These are phyloP conservation scores for Nitzschia sp. DNA, from an alignment of 108 stramenopile species.

Conservation along the genomic window DNA sequence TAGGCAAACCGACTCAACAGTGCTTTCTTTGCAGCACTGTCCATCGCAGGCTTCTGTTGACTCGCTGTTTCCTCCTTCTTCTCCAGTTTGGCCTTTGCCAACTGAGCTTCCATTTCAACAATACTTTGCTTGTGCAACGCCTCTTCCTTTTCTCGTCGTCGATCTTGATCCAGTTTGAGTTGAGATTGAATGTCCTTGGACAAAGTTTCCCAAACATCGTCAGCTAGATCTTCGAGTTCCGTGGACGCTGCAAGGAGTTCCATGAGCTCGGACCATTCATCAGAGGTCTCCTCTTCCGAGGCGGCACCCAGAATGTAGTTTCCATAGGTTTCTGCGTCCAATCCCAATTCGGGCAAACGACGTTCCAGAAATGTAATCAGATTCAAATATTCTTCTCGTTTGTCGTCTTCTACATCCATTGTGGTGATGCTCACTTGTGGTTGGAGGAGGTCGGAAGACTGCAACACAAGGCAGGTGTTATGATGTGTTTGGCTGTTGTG, in stretches of 20 bases:
- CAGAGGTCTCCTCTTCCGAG: slow-evolving; percentile 27
- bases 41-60: slow-evolving; percentile 21
- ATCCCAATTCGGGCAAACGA: slow-evolving; percentile 58
- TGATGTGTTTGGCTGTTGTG: too few species aligned
- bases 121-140: slow-evolving; percentile 35
- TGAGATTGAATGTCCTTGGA: slow-evolving; percentile 42
- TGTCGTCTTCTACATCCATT: not conserved
- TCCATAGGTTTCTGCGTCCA: slow-evolving; percentile 76
- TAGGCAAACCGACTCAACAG: slow-evolving; percentile 78
- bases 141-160: slow-evolving; percentile 34
- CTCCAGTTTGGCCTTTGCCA: slow-evolving; percentile 49
- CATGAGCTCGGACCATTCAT: slow-evolving; percentile 59
- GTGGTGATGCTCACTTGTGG: too few species aligned
- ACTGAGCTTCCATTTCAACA: slow-evolving; percentile 50
- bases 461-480: too few species aligned
- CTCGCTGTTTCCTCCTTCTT: slow-evolving; percentile 18
- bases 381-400: slow-evolving; percentile 17
- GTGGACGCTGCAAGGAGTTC: slow-evolving; percentile 65
- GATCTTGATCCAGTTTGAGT: slow-evolving; percentile 31
- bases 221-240: slow-evolving; percentile 47
- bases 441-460: too few species aligned
- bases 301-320: slow-evolving; percentile 57
- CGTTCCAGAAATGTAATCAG: slow-evolving; percentile 45
- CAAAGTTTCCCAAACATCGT: slow-evolving; percentile 54
- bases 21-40: slow-evolving; percentile 64